Evolutionary conservation across 1,284 basidiomycete species (phyloP).

Genomic region (Lentinus polychrous): DNA sequence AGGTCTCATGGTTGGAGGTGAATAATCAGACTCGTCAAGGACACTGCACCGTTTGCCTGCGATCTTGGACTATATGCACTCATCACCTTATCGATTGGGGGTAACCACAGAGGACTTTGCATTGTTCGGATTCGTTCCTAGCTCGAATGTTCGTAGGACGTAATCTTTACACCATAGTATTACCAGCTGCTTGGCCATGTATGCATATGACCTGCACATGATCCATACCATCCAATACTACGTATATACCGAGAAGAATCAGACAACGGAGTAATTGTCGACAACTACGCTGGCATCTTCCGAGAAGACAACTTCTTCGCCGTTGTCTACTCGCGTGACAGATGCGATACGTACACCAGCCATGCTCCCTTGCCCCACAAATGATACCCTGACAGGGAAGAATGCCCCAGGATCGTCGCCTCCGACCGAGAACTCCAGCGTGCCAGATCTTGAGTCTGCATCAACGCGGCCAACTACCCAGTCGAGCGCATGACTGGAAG

Average conservation of each 20-base stretch:
- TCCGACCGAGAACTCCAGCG: slow-evolving; percentile 81
- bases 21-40: too few relatives aligned
- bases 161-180: too few relatives aligned
- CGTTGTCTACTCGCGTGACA: slow-evolving; percentile 52
- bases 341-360: slow-evolving; percentile 61
- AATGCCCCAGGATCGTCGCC: slow-evolving; percentile 82
- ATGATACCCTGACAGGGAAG: slow-evolving; percentile 88
- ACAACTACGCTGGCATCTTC: slow-evolving; percentile 69
- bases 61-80: too few relatives aligned
- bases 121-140: too few relatives aligned
- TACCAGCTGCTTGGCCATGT: too few relatives aligned
- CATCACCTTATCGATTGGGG: too few relatives aligned
- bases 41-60: too few relatives aligned
- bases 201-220: background rate
- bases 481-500: slow-evolving; percentile 70
- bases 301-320: slow-evolving; percentile 63
- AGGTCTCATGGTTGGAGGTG: too few relatives aligned
- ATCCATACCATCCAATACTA: background rate
- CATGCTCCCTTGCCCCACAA: slow-evolving; percentile 75
- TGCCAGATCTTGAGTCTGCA: slow-evolving; percentile 60
- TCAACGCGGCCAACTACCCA: slow-evolving; percentile 75
- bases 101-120: too few relatives aligned
- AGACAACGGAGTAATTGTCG: slow-evolving; percentile 56
- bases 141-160: too few relatives aligned
- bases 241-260: slow-evolving; percentile 3